Evolutionary conservation across 306 rosid species (phyloP), one percentile per base, ranked within the genome.

Genomic region (Gillenia trifoliata): DNA sequence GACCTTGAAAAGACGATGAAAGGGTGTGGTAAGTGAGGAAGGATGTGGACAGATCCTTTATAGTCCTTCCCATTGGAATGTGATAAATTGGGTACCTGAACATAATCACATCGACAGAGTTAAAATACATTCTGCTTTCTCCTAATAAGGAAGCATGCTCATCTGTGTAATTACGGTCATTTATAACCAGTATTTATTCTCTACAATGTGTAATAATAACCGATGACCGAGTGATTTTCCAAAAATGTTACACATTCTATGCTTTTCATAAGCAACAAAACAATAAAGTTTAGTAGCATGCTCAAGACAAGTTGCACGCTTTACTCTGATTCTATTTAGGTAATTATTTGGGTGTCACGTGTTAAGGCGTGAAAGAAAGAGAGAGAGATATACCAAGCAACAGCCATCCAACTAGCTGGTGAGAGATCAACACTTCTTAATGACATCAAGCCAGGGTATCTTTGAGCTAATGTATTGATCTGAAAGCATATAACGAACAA

Each of bases 391-490:
- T 81, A 94, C 99, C 99, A 95, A 22, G 98, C 85, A 70, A 95
- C 89, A 19, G 97, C 90, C 99, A 95, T 92, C 99, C 99, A 95
- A 81, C 97, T 95, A 70, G 99, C 98, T 43, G 99, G 99, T 5
- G 98, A 95, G 59, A 95, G 92, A 88, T 95, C 99, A 66, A 95
- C 98, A 23, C 98, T 95, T 74, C 90, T 92, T 65, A 92, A 83
- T 71, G 98, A 87, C 93, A 81, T 86, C 90, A 95, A 89, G 38
- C 92, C 96, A 1, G 98, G 96, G 86, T 77, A 87, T 83, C 97
- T 88, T 81, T 86, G 89, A 77, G 93, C 88, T 67, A 95, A 84
- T 30, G 80, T 86, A 66, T 73, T 84, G 26, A 95, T 90, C 99
- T 95, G 88, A 81, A 87, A 85, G 80, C 1, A 8, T 5, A 52